Conservation (phyloP, 176 grass and related monocot species). For the Ensete ventricosum region DNA sequence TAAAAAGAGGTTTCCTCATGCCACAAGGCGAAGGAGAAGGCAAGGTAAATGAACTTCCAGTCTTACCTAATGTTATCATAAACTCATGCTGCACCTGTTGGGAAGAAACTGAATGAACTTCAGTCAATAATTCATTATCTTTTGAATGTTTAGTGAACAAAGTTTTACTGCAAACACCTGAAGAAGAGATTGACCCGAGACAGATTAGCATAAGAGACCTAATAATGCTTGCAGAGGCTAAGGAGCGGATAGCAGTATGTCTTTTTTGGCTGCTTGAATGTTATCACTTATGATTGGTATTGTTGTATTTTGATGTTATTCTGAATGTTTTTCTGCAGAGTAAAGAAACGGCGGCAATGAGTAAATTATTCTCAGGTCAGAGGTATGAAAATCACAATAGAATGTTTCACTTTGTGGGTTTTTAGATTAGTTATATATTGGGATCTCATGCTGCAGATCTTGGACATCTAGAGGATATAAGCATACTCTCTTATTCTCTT, state of each 20-base stretch:
- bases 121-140: not conserved
- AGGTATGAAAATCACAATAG: slow-evolving; percentile 26
- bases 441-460: not conserved
- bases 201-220: slow-evolving; percentile 47
- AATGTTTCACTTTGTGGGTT: slow-evolving; percentile 12
- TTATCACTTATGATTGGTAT: slow-evolving; percentile 15
- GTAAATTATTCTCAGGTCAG: slow-evolving; percentile 33
- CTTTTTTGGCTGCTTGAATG: slow-evolving; percentile 13
- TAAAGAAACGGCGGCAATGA: slow-evolving; percentile 29
- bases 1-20: slow-evolving; percentile 47
- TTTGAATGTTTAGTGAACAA: slow-evolving; percentile 38
- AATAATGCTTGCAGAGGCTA: slow-evolving; percentile 56
- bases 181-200: slow-evolving; percentile 38
- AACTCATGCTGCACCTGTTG: not conserved
- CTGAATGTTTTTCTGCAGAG: slow-evolving; percentile 20
- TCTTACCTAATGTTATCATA: not conserved
- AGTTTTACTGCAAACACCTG: slow-evolving; percentile 37
- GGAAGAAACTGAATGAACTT: not conserved
- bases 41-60: slow-evolving; percentile 29
- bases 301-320: slow-evolving; percentile 21
- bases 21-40: slow-evolving; percentile 44
- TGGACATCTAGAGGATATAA: not conserved
- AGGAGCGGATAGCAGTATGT: slow-evolving; percentile 29
- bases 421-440: not conserved
- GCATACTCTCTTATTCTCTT: not conserved